These are phyloP conservation scores for Fusarium sp. DNA, from an alignment of 2,329 filamentous ascomycete genomes.

Conservation along the genomic window DNA sequence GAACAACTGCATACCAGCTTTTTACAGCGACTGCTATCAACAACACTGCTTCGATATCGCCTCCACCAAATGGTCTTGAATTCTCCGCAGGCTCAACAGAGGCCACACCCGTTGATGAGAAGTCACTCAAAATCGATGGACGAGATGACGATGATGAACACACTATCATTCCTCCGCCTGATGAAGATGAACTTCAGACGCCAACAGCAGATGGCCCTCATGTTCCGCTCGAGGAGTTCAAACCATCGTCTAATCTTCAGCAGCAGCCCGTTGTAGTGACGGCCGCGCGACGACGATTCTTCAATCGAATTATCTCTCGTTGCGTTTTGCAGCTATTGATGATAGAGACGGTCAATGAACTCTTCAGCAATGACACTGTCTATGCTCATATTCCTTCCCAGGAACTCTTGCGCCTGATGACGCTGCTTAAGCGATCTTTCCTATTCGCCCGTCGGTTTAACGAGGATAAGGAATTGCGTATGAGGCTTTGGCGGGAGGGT, in stretches of 20 bases:
- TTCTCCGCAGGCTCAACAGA: conserved; percentile 57
- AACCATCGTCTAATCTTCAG: conserved; percentile 78
- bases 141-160: conserved; percentile 56
- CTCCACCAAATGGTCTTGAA: conserved; percentile 63
- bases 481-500: conserved; percentile 93
- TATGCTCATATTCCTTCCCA: conserved; percentile 91
- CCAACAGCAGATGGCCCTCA: conserved; percentile 50
- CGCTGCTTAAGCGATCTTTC: conserved; percentile 92
- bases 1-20: conserved; percentile 93
- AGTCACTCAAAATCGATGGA: conserved; percentile 71
- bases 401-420: conserved; percentile 92
- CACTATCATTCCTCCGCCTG: conserved; percentile 45
- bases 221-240: conserved; percentile 84
- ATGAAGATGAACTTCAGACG: conserved; percentile 52
- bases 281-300: conserved; percentile 90
- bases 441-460: conserved; percentile 98
- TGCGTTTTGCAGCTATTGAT: conserved; percentile 97
- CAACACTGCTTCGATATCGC: conserved; percentile 62
- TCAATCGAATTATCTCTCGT: conserved; percentile 99
- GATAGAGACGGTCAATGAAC: conserved; percentile 99
- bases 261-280: conserved; percentile 94
- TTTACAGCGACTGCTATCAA: conserved; percentile 82
- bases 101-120: conserved; percentile 61
- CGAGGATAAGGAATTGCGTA: conserved; percentile 93
- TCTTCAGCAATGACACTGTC: conserved; percentile 97